phyloP scores from a whole-genome alignment of 805 yeast species.

The Peterozyma toletana region DNA sequence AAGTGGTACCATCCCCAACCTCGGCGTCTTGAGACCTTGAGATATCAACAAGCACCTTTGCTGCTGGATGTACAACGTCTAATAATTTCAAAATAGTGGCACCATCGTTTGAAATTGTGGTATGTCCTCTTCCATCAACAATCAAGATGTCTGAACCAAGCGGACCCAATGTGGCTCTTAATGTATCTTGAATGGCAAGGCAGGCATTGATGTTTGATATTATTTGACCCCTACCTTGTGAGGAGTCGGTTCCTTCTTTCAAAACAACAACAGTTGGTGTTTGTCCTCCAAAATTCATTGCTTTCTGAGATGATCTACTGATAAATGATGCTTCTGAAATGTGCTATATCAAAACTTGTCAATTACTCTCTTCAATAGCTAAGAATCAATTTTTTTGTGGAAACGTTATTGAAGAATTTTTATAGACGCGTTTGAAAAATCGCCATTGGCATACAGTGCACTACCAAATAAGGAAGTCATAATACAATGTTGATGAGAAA shows the following conservation, averaged over 20 bases:
- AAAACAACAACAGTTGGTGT: conserved; percentile 98
- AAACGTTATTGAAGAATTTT: background rate
- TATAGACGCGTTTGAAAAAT: background rate
- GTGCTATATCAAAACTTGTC: too few species aligned
- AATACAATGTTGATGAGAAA: too few species aligned
- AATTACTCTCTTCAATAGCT: too few species aligned
- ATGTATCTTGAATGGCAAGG: conserved; percentile 91
- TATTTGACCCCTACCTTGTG: conserved; percentile 96
- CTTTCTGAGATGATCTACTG: background rate
- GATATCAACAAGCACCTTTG: conserved; percentile 88
- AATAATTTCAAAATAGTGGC: conserved; percentile 89
- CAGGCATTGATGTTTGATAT: conserved; percentile 96
- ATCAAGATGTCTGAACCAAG: conserved; percentile 92
- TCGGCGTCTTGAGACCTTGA: conserved; percentile 97
- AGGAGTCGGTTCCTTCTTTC: conserved; percentile 95
- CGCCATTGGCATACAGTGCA: conserved; percentile 24
- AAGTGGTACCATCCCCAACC: conserved; percentile 98
- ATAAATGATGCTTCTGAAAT: background rate
- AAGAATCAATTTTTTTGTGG: background rate
- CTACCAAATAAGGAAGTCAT: too few species aligned
- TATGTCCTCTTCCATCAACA: conserved; percentile 74
- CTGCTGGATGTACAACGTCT: conserved; percentile 98
- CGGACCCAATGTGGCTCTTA: conserved; percentile 94
- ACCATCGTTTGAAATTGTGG: conserved; percentile 97
- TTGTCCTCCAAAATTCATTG: conserved; percentile 85